Percentiles rank a stretch among this genome's conserved stretches.
These are phyloP conservation scores for Platanthera zijinensis DNA, from an alignment of 106 monocot genomes.

Conservation along the genomic window DNA sequence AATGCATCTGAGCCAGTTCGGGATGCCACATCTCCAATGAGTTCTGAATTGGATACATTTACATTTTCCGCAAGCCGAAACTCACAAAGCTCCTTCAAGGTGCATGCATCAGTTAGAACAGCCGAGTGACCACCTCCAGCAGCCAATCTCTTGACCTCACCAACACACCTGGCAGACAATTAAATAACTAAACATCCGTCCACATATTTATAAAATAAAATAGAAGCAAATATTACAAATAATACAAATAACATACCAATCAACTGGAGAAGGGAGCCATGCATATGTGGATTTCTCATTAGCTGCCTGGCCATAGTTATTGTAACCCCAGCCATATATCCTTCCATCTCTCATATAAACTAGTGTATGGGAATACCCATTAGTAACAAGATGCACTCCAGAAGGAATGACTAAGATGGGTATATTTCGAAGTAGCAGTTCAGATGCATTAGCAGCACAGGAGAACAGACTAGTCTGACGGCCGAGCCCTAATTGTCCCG, in stretches of 20 bases:
- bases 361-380: constrained; percentile 95
- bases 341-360: constrained; percentile 71
- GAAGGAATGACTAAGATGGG: constrained; percentile 57
- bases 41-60: constrained; percentile 40
- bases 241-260: constrained; percentile 11
- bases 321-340: constrained; percentile 97
- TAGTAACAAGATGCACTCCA: constrained; percentile 66
- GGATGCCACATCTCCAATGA: constrained; percentile 81
- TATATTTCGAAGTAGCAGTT: constrained; percentile 52
- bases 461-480: constrained; percentile 57
- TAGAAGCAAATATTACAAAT: neutral
- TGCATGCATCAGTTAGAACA: constrained; percentile 82
- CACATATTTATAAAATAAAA: neutral
- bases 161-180: constrained; percentile 63
- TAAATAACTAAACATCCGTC: neutral
- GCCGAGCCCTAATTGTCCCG: constrained; percentile 75
- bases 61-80: constrained; percentile 79
- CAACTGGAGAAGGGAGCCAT: constrained; percentile 71
- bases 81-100: constrained; percentile 90
- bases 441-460: constrained; percentile 46
- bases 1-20: constrained; percentile 77
- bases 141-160: constrained; percentile 71
- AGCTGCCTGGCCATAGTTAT: constrained; percentile 95
- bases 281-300: constrained; percentile 87
- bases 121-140: constrained; percentile 99